Evolutionary conservation across 352 stramenopile species (phyloP), one percentile per base, ranked within the genome.

Genomic region (Globisporangium nunn): DNA sequence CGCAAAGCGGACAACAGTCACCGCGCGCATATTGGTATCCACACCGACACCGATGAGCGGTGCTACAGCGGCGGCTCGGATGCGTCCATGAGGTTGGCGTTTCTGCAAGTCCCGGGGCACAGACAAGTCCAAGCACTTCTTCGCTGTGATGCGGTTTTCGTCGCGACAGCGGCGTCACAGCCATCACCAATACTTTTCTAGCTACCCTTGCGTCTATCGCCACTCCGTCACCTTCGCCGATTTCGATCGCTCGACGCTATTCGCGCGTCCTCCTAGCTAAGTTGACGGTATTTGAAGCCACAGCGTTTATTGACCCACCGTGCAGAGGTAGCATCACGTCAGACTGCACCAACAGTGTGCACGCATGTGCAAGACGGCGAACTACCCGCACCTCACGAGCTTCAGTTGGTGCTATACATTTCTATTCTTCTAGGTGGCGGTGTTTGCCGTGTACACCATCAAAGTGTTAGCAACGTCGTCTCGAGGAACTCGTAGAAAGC

Each of bases 401-500:
- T 28, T 52, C 47, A 52, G 23, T 23, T 23, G 23, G 23, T 23
- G 23, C 33, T 37, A 10, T 37, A 37, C 33, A 37, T 37, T 37
- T 37, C 33, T 37, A 37, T 37, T 37, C 33, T 37, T 37, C 33
- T 37, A 37, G 33, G 10, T 37, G 33, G 0, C 33, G 6, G 33
- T 37, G 10, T 5, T 37, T 37, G 23, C 23, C 23, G 23, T 37
- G 33, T 37, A 37, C 33, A 11, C 33, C 6, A 11, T 62, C 44
- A 58, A 2, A 58, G 46, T 7, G 71, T 70, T 29, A 80, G 52
- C 40, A 80, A 39, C 11, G 68, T 80, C 11, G 68, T 80, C 61
- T 80, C 71, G 29, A 78, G 60, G 52, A 81, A 81, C 52, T 81
- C 72, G 48, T 74, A 78, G 50, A 81, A 81, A 2, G 64, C 59